Evolutionary conservation across 148 eudicot genomes (phyloP).

Genomic region (Euryodendron excelsum): DNA sequence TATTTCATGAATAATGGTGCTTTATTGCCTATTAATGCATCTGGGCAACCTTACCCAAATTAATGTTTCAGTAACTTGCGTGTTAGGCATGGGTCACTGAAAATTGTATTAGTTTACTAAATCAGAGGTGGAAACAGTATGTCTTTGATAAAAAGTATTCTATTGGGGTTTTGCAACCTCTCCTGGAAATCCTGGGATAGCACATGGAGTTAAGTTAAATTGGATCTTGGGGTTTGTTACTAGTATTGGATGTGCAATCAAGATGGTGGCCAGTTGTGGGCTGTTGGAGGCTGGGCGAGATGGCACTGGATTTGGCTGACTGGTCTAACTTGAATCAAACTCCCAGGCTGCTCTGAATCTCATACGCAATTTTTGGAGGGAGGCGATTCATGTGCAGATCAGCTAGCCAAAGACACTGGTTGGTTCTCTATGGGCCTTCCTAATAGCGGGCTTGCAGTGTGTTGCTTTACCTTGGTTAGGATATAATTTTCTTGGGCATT

Average conservation of each 20-base stretch:
- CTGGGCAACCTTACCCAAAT: not conserved
- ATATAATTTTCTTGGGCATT: not conserved
- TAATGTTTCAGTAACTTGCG: not conserved
- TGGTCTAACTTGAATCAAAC: no score
- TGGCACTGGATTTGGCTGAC: no score
- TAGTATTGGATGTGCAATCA: not conserved
- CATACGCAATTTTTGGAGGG: no score
- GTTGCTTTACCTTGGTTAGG: not conserved
- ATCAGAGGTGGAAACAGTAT: not conserved
- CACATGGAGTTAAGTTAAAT: not conserved
- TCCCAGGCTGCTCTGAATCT: no score
- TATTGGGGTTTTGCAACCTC: slow-evolving; percentile 5
- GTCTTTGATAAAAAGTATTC: no score
- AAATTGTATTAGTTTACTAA: not conserved
- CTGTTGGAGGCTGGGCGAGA: no score
- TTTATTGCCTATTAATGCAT: no score
- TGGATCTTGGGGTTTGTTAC: not conserved
- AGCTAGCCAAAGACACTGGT: not conserved
- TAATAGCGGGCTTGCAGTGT: not conserved
- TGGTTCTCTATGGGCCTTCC: not conserved
- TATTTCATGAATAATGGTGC: no score
- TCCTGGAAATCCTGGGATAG: not conserved
- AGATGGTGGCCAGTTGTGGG: no score
- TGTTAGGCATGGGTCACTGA: not conserved
- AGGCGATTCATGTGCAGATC: not conserved